A percentile compares a stretch with the other conserved stretches of the same genome.
Evolutionary conservation across 768 basidiomycete genomes (phyloP).

Genomic region (Tricholoma matsutake): DNA sequence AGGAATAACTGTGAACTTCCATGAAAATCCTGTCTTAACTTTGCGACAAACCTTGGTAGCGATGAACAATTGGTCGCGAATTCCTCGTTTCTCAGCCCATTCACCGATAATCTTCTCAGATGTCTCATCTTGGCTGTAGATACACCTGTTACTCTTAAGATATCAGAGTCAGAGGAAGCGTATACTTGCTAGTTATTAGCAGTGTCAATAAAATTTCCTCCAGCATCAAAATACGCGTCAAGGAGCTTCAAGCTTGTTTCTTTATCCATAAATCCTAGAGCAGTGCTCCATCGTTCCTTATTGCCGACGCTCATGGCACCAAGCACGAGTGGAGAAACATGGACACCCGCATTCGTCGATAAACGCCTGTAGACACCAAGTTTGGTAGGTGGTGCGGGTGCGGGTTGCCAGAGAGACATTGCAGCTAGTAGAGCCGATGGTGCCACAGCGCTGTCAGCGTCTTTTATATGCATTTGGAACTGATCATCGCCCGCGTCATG

Average conservation of each 20-base stretch:
- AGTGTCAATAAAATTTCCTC: constrained; percentile 42
- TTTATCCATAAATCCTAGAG: too few relatives aligned
- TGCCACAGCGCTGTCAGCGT: too few relatives aligned
- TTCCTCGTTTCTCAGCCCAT: constrained; percentile 41
- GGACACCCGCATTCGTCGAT: constrained; percentile 38
- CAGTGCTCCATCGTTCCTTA: too few relatives aligned
- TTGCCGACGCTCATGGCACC: constrained; percentile 48
- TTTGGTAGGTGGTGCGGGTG: constrained; percentile 26
- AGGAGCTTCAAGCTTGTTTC: constrained; percentile 34
- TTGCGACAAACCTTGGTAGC: constrained; percentile 34
- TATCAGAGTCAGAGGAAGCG: background rate
- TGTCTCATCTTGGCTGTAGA: constrained; percentile 33
- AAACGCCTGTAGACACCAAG: constrained; percentile 37
- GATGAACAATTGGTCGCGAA: constrained; percentile 43
- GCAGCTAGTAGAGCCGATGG: too few relatives aligned
- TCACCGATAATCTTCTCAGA: constrained; percentile 45
- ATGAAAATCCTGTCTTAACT: background rate
- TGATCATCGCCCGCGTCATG: too few relatives aligned
- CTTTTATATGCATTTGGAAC: too few relatives aligned
- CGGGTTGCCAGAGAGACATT: too few relatives aligned
- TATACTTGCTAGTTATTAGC: constrained; percentile 34
- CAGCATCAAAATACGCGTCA: constrained; percentile 35
- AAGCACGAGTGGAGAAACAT: constrained; percentile 45
- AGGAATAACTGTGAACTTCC: background rate
- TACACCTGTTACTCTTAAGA: background rate